Base-by-base conservation (phyloP, 2,329 filamentous ascomycete genomes). In the Diplodia scrobiculata region DNA sequence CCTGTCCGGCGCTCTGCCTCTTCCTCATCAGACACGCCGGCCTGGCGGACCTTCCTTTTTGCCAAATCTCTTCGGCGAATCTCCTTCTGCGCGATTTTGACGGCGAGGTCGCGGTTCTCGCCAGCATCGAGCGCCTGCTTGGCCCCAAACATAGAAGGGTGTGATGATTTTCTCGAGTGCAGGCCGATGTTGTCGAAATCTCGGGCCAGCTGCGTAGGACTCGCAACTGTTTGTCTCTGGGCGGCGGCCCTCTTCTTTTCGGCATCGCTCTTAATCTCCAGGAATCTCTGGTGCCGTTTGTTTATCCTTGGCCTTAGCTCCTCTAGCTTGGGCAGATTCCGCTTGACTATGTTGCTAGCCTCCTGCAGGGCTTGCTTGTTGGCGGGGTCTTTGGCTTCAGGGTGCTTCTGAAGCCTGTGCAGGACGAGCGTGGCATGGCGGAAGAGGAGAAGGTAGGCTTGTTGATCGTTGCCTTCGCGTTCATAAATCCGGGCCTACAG, bases 381-480 rank as follows among this genome's bases (percentile, higher is more conserved):
- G 41, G 89, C 86, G 10, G 86, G 83, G 7, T 87, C 84, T 70
- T 86, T 89, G 53, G 86, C 86, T 66, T 95, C 87, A 1, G 94
- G 92, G 72, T 98, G 95, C 1, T 81, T 84, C 0, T 86, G 84
- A 9, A 99, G 82, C 64, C 89, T 84, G 6, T 91, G 86, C 32
- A 97, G 81, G 27, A 97, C 86, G n/a, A 99, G 87, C 63, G 89
- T 84, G 10, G 92, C 92, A 79, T 96, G 92, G 71, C 95, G 88
- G 75, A 95, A 91, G n/a, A 96, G 86, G 67, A 98, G 87, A 65
- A 97, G 85, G 77, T 96, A 99, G 4, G 94, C 91, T 74, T 95
- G 90, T 72, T 92, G 87, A 69, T 92, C 87, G 78, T 97, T 93
- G 72, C 89, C 89, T 77, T 98, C 94, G 50, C 86, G 85, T 72